A percentile compares a stretch with the other conserved stretches of the same genome.
Conservation (phyloP, 2,329 filamentous ascomycete species). For the Calycina herbarum region DNA sequence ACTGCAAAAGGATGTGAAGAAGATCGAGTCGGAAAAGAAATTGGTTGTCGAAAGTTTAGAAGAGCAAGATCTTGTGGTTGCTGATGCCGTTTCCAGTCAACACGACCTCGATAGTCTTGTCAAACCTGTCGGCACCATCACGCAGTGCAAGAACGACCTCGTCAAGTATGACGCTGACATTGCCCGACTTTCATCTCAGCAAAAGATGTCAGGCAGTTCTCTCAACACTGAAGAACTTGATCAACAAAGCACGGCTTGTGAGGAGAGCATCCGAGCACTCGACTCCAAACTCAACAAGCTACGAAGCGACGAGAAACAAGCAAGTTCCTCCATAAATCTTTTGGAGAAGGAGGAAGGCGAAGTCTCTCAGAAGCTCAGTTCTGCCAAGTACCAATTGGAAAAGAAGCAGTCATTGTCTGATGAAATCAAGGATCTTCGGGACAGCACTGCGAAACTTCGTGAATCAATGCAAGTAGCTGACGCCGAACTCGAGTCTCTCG, state of each 20-base stretch:
- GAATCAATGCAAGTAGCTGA: constrained; percentile 70
- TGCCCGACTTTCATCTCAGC: constrained; percentile 70
- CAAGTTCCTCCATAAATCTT: constrained; percentile 64
- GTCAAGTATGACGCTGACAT: constrained; percentile 71
- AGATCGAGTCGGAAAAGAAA: constrained; percentile 62
- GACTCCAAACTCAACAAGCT: constrained; percentile 67
- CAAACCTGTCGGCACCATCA: constrained; percentile 75
- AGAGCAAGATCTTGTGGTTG: constrained; percentile 65
- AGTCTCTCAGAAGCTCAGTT: constrained; percentile 69
- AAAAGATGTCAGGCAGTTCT: constrained; percentile 64
- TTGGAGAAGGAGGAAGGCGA: constrained; percentile 79
- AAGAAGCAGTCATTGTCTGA: constrained; percentile 71
- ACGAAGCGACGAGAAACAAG: constrained; percentile 68
- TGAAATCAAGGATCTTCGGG: constrained; percentile 73
- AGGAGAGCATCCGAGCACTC: constrained; percentile 64
- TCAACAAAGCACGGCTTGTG: constrained; percentile 66
- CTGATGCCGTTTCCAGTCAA: constrained; percentile 63
- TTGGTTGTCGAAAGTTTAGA: constrained; percentile 62
- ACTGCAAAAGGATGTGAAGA: constrained; percentile 62
- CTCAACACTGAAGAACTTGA: constrained; percentile 83
- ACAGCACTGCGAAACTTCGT: constrained; percentile 66
- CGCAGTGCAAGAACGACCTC: constrained; percentile 71
- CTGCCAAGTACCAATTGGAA: constrained; percentile 72
- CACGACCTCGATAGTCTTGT: constrained; percentile 73
- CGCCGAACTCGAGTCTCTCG: constrained; percentile 69